A percentile compares a stretch with the other conserved stretches of the same genome.
phyloP scores from a whole-genome alignment of 345 rosid genomes.

The Arabis hirsuta region DNA sequence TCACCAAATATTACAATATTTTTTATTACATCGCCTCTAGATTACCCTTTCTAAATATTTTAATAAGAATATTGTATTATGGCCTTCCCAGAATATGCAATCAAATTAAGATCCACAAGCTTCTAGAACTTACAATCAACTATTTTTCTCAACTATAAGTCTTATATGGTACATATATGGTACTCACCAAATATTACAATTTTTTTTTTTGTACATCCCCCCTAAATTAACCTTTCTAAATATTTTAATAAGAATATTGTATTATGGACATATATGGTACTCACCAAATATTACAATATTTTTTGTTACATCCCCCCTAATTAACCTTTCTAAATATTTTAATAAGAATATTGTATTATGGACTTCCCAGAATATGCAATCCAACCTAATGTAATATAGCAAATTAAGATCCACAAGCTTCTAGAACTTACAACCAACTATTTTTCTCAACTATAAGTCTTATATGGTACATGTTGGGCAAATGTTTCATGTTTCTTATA shows the following conservation, averaged over 20 bases:
- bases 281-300: not conserved
- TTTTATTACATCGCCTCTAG: conserved; percentile 26
- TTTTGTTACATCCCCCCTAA: conserved; percentile 27
- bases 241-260: conserved; percentile 6
- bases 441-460: not conserved
- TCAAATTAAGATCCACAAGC: too few species aligned
- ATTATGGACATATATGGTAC: too few species aligned
- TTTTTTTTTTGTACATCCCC: conserved; percentile 26
- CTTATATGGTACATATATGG: too few species aligned
- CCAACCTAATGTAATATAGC: conserved; percentile 15
- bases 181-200: too few species aligned
- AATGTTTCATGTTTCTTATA: not conserved
- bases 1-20: not conserved
- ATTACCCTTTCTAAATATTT: conserved; percentile 27
- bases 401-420: conserved; percentile 4
- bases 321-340: conserved; percentile 25
- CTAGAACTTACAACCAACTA: conserved; percentile 20
- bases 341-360: not conserved
- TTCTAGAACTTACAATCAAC: too few species aligned
- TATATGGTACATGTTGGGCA: not conserved
- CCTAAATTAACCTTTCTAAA: conserved; percentile 19
- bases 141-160: too few species aligned
- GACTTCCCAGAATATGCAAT: conserved; percentile 16
- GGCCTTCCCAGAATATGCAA: conserved; percentile 12
- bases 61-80: not conserved